A percentile compares a stretch with the other conserved stretches of the same genome.
Conservation (phyloP, 305 asterid genomes). For the Fraxinus paxiana region DNA sequence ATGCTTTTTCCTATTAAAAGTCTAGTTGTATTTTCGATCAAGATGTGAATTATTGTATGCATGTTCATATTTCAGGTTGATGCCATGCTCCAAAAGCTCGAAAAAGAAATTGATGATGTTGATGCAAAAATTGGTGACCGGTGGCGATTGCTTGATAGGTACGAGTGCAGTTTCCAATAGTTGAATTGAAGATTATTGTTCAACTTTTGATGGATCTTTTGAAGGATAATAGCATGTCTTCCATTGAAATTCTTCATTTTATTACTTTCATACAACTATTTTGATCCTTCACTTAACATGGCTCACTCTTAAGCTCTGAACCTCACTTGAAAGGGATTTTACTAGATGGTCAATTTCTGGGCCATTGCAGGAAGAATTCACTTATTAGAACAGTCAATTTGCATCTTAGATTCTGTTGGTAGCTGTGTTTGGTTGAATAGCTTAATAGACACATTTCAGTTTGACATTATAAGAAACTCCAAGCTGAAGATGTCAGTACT, state of each 20-base stretch:
- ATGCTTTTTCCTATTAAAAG: not conserved
- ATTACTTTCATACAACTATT: not conserved
- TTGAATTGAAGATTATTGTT: conserved; percentile 20
- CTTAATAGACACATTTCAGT: not conserved
- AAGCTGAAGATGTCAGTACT: not conserved
- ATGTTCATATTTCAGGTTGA: conserved; percentile 55
- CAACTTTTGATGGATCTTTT: not conserved
- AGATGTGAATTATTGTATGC: not conserved
- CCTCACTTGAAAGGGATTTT: not conserved
- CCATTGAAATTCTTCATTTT: not conserved
- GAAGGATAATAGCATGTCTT: not conserved
- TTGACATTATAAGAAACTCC: not conserved
- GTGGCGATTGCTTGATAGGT: conserved; percentile 96
- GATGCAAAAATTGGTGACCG: conserved; percentile 87
- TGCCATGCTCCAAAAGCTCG: conserved; percentile 94
- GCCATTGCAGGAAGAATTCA: not conserved
- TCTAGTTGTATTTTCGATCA: conserved; percentile 19
- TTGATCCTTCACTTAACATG: not conserved
- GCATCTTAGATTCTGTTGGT: not conserved
- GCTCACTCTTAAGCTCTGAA: not conserved
- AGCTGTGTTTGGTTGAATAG: not conserved
- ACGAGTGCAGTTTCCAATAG: conserved; percentile 20
- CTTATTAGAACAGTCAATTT: no score
- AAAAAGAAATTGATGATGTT: conserved; percentile 91
- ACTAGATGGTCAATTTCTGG: not conserved